Evolutionary conservation across 352 stramenopile genomes (phyloP).

Genomic region (Globisporangium yorkense): DNA sequence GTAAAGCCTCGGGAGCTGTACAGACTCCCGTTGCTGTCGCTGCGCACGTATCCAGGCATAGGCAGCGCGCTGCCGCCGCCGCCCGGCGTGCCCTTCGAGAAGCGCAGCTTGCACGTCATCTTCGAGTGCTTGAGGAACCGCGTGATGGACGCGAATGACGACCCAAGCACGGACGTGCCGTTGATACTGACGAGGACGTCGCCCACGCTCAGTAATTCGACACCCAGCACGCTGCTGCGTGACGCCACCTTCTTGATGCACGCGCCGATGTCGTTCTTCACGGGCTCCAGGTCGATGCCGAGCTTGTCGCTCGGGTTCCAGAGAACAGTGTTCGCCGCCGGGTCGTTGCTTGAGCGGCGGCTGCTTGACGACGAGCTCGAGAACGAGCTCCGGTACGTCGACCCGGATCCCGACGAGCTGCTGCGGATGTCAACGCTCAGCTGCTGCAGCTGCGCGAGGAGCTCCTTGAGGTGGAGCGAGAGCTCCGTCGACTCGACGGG

Average conservation of each 20-base stretch:
- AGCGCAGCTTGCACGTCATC: constrained; percentile 68
- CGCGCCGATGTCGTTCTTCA: constrained; percentile 40
- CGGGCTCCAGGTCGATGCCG: constrained; percentile 53
- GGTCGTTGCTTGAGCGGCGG: constrained; percentile 12
- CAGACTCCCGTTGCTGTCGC: constrained; percentile 2
- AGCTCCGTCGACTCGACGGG: constrained; percentile 52
- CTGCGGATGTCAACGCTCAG: constrained; percentile 65
- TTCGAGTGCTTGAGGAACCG: constrained; percentile 79
- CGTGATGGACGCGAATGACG: constrained; percentile 60
- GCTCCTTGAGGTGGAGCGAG: constrained; percentile 59
- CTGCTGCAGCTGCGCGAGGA: constrained; percentile 65
- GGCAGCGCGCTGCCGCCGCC: not conserved
- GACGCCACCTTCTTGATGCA: constrained; percentile 62
- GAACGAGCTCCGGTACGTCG: constrained; percentile 72
- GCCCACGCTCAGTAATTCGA: constrained; percentile 44
- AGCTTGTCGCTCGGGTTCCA: constrained; percentile 77
- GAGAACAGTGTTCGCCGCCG: constrained; percentile 36
- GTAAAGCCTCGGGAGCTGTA: constrained; percentile 7
- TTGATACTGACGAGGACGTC: constrained; percentile 79
- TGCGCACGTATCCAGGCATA: not conserved
- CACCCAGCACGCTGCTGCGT: constrained; percentile 62
- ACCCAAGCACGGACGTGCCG: constrained; percentile 43
- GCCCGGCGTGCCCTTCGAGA: constrained; percentile 21
- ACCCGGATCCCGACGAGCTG: constrained; percentile 38
- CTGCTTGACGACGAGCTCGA: constrained; percentile 49